Evolutionary conservation across 257 asterid genomes (phyloP).

Genomic region (Solanum paucissectum): DNA sequence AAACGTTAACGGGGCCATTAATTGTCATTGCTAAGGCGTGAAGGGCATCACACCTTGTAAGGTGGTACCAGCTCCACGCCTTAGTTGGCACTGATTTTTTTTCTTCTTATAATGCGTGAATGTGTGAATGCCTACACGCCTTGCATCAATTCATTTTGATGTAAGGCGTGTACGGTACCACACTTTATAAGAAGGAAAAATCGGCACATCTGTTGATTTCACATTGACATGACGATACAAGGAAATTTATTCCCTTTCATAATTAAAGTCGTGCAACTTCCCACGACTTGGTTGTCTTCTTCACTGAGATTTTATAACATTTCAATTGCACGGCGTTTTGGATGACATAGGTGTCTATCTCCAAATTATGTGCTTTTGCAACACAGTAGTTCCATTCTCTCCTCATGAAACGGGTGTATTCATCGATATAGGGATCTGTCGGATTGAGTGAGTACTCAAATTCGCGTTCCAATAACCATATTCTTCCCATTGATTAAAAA

Average conservation of each 20-base stretch:
- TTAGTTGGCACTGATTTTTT: not conserved
- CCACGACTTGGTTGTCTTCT: not conserved
- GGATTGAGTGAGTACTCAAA: not conserved
- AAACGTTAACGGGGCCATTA: not conserved
- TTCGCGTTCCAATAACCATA: not conserved
- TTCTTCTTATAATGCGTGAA: too few relatives aligned
- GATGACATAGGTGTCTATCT: not conserved
- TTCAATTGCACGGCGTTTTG: not conserved
- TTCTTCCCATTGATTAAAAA: not conserved
- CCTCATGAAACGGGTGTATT: not conserved
- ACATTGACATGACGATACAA: not conserved
- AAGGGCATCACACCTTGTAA: not conserved
- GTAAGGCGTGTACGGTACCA: not conserved
- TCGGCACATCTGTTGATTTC: not conserved
- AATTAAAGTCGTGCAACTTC: not conserved
- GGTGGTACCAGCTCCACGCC: not conserved
- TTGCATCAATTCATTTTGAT: too few relatives aligned
- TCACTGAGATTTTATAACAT: not conserved
- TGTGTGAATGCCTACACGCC: too few relatives aligned
- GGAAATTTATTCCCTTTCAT: not conserved
- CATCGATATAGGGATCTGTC: not conserved
- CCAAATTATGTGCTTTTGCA: not conserved
- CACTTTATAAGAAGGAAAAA: not conserved
- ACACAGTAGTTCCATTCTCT: not conserved
- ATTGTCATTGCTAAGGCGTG: not conserved